Evolutionary conservation across 371 early-diverging fungal species (phyloP).

Genomic region (Mortierella sp.): DNA sequence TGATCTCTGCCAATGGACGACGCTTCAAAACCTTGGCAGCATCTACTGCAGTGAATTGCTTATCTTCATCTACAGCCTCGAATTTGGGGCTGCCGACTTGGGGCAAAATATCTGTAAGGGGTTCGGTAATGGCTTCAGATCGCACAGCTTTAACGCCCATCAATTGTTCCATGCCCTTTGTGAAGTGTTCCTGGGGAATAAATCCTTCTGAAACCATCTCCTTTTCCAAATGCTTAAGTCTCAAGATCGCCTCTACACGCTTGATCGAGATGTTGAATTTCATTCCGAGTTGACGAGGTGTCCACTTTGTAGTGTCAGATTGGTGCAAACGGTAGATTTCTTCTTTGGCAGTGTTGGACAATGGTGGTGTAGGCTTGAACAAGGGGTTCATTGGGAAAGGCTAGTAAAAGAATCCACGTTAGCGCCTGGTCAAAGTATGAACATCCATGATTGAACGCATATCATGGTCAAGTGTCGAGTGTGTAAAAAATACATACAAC

Average conservation of each 20-base stretch:
- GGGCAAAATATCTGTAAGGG: conserved; percentile 71
- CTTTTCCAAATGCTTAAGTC: conserved; percentile 84
- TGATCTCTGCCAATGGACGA: conserved; percentile 78
- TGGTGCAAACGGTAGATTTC: conserved; percentile 80
- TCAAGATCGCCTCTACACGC: conserved; percentile 91
- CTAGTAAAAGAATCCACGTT: conserved; percentile 32
- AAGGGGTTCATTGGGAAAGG: conserved; percentile 94
- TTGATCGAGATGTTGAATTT: conserved; percentile 84
- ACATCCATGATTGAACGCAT: neutral
- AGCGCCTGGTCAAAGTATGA: no score
- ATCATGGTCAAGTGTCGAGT: neutral
- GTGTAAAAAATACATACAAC: conserved; percentile 13
- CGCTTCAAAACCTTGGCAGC: conserved; percentile 86
- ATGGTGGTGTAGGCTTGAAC: conserved; percentile 86
- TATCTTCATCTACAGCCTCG: conserved; percentile 84
- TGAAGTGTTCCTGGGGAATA: conserved; percentile 46
- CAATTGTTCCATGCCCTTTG: conserved; percentile 86
- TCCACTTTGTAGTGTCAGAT: conserved; percentile 69
- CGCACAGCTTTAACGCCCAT: conserved; percentile 70
- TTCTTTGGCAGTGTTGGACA: conserved; percentile 77
- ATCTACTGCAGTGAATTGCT: conserved; percentile 78
- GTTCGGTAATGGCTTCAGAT: conserved; percentile 63
- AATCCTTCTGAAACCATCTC: conserved; percentile 73
- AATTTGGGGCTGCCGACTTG: conserved; percentile 83
- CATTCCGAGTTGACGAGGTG: conserved; percentile 82